Evolutionary conservation across 768 basidiomycete genomes (phyloP), one percentile per base, ranked within the genome.

Genomic region (Tephrocybe rancida): DNA sequence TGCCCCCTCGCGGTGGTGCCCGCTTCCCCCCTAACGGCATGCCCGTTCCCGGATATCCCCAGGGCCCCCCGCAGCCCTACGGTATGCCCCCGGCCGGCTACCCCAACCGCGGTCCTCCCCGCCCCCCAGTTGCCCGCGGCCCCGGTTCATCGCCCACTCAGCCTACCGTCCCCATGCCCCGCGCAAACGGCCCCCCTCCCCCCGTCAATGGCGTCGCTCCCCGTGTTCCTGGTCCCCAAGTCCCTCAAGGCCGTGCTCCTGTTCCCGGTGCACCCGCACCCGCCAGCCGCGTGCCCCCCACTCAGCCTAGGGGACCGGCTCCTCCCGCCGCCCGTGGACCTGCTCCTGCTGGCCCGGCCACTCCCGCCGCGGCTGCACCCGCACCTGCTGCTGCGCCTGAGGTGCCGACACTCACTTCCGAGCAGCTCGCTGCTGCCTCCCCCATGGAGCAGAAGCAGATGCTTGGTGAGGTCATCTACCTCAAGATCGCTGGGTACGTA

Each of bases 401-500:
- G 25, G 70, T 73, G 41, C 71, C 81, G 16, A 67, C 67, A 10
- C 64, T 84, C 58, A 78, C 74, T 29, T 65, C 81, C 48, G 66
- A 79, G 53, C 80, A 80, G n/a, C 76, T 79, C 43, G 74, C 86
- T 24, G 73, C 74, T 46, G 81, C 91, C 53, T 84, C 83, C 39
- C 75, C 90, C 19, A 79, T 86, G 65, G 96, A 98, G 72, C 95
- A 98, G 83, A 99, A 99, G 80, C 97, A 99, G 73, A 94, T 98
- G 90, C 81, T 99, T 42, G 97, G 96, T 61, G 96, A 99, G 74
- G 85, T 90, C 41, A 84, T 98, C 61, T 98, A 98, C 76, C 88
- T 95, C 82, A 87, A 84, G 69, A 95, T 98, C 58, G 82, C 78
- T 53, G 66, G 73, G 90, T 93, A 76, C 70, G 91, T 83, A 29